Evolutionary conservation across 2,329 filamentous ascomycete species (phyloP).

Genomic region (Fusarium dlaminii): DNA sequence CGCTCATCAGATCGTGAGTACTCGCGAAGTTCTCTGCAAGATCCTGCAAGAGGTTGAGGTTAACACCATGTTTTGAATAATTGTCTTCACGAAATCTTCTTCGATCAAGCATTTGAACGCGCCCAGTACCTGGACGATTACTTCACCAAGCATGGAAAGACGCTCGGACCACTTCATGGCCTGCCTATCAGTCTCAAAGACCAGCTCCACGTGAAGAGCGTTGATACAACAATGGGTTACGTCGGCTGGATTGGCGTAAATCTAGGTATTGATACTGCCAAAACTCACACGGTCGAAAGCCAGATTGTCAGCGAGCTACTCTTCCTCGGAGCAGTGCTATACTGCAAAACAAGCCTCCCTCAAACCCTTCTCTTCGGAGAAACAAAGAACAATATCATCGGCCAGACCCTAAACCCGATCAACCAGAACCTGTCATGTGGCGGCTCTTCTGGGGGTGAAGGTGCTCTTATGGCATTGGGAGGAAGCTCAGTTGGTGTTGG

Average conservation of each 20-base stretch:
- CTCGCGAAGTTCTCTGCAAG: slow-evolving; percentile 50
- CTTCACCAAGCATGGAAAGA: not conserved
- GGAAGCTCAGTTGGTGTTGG: slow-evolving; percentile 48
- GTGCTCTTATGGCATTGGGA: slow-evolving; percentile 45
- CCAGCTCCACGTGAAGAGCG: slow-evolving; percentile 67
- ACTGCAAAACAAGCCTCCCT: slow-evolving; percentile 38
- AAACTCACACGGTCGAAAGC: slow-evolving; percentile 21
- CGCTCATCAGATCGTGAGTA: slow-evolving; percentile 63
- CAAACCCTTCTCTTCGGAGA: slow-evolving; percentile 42
- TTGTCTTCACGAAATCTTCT: slow-evolving; percentile 34
- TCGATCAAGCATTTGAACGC: slow-evolving; percentile 25
- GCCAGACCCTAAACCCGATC: slow-evolving; percentile 47
- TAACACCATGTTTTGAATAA: not conserved
- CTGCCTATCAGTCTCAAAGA: slow-evolving; percentile 57
- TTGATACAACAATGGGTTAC: slow-evolving; percentile 56
- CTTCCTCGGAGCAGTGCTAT: slow-evolving; percentile 37
- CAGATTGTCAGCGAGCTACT: slow-evolving; percentile 31
- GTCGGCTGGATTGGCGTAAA: slow-evolving; percentile 42
- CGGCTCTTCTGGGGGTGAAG: slow-evolving; percentile 51
- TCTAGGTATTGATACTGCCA: not conserved
- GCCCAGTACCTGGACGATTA: slow-evolving; percentile 24
- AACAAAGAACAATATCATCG: slow-evolving; percentile 48
- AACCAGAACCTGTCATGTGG: slow-evolving; percentile 48
- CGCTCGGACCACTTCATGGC: slow-evolving; percentile 35
- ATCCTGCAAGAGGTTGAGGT: slow-evolving; percentile 57